These are phyloP conservation scores for Hymenoscyphus infarciens DNA, from an alignment of 2,329 filamentous ascomycete genomes.

Conservation along the genomic window DNA sequence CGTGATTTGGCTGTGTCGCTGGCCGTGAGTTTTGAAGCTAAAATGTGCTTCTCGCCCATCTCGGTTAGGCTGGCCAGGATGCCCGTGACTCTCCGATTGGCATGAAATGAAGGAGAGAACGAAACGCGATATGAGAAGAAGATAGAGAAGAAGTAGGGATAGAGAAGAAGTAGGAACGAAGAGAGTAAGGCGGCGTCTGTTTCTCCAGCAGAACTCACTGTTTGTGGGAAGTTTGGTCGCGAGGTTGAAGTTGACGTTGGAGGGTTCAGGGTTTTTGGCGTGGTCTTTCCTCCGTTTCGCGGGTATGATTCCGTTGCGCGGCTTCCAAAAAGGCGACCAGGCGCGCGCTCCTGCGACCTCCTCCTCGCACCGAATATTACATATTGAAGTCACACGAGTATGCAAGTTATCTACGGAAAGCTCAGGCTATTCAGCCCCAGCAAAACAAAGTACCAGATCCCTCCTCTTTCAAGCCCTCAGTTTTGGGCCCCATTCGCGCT, in stretches of 20 bases:
- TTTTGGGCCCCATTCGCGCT: neutral
- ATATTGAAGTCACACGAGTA: slow-evolving; percentile 28
- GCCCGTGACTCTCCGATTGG: slow-evolving; percentile 3
- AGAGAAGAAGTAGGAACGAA: neutral
- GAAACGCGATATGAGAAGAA: neutral
- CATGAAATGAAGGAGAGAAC: neutral
- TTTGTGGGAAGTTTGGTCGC: neutral
- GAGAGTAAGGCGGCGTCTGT: neutral
- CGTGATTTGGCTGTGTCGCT: neutral
- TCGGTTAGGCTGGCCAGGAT: slow-evolving; percentile 4
- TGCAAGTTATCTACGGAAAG: slow-evolving; percentile 30
- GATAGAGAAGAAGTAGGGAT: neutral
- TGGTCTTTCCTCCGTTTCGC: neutral
- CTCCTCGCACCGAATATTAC: slow-evolving; percentile 16
- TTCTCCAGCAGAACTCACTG: slow-evolving; percentile 1
- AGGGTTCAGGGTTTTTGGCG: slow-evolving; percentile 1
- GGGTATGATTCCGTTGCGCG: neutral
- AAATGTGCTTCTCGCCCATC: slow-evolving; percentile 4
- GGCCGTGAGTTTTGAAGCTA: neutral
- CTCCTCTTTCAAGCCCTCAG: slow-evolving; percentile 2
- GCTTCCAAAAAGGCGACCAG: neutral
- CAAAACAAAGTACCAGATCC: neutral
- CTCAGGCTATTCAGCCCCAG: slow-evolving; percentile 9
- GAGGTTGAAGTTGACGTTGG: neutral
- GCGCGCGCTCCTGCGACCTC: neutral